These are phyloP conservation scores for Bocquillonia castaneifolia DNA, from an alignment of 441 rosid species.

Conservation along the genomic window DNA sequence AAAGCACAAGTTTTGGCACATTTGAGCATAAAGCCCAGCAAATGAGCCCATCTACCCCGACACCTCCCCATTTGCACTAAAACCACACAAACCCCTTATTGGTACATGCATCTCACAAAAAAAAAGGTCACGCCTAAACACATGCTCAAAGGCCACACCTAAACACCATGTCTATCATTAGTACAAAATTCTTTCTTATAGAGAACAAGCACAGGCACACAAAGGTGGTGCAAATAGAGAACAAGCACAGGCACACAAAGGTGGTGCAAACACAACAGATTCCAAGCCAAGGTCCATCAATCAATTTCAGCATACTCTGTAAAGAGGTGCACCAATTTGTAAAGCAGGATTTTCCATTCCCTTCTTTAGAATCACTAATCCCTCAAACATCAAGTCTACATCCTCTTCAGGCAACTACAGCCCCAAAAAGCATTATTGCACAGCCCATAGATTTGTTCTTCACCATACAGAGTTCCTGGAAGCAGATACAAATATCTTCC, in stretches of 20 bases:
- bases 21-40: not conserved
- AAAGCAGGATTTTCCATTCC: not conserved
- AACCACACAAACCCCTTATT: not conserved
- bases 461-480: no score
- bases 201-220: no score
- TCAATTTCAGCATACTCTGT: not conserved
- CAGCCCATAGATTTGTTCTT: no score
- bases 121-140: not conserved
- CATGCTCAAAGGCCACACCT: no score
- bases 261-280: not conserved
- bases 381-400: not conserved
- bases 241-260: not conserved
- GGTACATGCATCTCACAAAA: not conserved
- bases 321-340: not conserved
- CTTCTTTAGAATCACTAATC: not conserved
- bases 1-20: not conserved
- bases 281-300: not conserved
- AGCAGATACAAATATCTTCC: no score
- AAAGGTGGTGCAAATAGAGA: not conserved
- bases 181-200: no score
- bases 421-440: not conserved
- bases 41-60: not conserved
- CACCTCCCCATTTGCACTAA: not conserved
- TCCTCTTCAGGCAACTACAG: not conserved
- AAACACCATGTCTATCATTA: no score